Conservation (phyloP, 2,329 filamentous ascomycete genomes). For the Sclerotinia nivalis region DNA sequence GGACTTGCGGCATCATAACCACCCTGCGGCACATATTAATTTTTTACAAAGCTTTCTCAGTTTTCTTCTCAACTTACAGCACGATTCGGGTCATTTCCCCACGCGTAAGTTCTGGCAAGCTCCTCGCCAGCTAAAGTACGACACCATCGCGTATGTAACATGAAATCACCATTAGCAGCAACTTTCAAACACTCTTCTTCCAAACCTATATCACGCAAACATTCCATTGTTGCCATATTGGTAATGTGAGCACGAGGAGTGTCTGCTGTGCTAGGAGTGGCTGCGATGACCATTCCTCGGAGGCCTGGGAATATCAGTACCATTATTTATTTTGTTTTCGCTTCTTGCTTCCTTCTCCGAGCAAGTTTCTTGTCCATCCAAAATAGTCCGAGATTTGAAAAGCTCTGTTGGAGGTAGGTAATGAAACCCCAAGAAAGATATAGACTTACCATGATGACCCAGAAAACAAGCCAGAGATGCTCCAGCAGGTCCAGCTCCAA, state of each 20-base stretch:
- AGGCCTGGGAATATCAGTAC: constrained; percentile 42
- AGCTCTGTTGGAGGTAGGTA: background rate
- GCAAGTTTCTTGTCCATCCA: background rate
- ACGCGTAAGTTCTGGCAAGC: constrained; percentile 52
- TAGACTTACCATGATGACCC: constrained; percentile 46
- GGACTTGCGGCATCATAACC: constrained; percentile 48
- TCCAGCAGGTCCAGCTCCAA: constrained; percentile 56
- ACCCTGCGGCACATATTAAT: constrained; percentile 40
- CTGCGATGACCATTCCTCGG: constrained; percentile 55
- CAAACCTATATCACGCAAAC: constrained; percentile 53
- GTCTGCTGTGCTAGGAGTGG: constrained; percentile 52
- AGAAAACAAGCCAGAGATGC: constrained; percentile 57
- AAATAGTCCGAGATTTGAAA: background rate
- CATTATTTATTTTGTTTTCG: too few species aligned
- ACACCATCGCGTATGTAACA: constrained; percentile 55
- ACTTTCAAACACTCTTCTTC: constrained; percentile 46
- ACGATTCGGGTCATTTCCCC: constrained; percentile 51
- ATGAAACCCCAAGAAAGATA: background rate
- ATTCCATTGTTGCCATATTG: constrained; percentile 58
- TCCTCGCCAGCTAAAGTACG: constrained; percentile 55
- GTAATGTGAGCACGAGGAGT: constrained; percentile 62
- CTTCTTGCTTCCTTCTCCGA: background rate
- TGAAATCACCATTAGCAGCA: constrained; percentile 45
- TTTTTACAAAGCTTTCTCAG: background rate
- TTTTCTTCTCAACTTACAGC: constrained; percentile 40